Conservation (phyloP, 805 yeast species). For the Metschnikowia similis region DNA sequence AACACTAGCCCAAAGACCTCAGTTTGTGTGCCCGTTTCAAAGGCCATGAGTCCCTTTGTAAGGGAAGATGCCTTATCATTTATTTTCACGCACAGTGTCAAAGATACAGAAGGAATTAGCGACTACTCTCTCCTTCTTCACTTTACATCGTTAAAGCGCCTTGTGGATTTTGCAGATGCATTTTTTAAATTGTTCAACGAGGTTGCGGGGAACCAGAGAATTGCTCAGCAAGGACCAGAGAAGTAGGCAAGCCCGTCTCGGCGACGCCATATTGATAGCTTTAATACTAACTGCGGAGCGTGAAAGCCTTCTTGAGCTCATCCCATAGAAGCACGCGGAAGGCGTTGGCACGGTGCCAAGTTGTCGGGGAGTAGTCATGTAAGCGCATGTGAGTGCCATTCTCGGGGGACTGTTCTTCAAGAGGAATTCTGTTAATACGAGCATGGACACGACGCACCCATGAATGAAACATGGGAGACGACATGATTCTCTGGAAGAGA, state of each 20-base stretch:
- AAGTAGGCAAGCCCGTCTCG: background rate
- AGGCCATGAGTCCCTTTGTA: slow-evolving; percentile 62
- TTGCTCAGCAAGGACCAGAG: background rate
- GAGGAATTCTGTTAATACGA: slow-evolving; percentile 55
- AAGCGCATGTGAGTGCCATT: slow-evolving; percentile 21
- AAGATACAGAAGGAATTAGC: slow-evolving; percentile 18
- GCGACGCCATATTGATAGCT: background rate
- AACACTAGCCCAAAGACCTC: slow-evolving; percentile 6
- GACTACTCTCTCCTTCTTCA: slow-evolving; percentile 58
- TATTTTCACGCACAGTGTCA: slow-evolving; percentile 52
- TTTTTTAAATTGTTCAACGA: slow-evolving; percentile 29
- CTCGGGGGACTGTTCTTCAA: slow-evolving; percentile 26
- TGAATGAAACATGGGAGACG: slow-evolving; percentile 55
- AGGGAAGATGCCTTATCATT: slow-evolving; percentile 54
- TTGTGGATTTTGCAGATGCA: slow-evolving; percentile 48
- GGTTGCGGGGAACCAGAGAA: background rate
- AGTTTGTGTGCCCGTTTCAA: slow-evolving; percentile 20
- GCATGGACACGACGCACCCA: slow-evolving; percentile 64
- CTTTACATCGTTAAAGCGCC: slow-evolving; percentile 39
- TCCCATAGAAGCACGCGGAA: slow-evolving; percentile 54
- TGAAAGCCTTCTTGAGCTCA: slow-evolving; percentile 54
- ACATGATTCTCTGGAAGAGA: slow-evolving; percentile 42
- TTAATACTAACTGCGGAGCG: slow-evolving; percentile 26
- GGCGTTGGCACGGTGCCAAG: slow-evolving; percentile 55
- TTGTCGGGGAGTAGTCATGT: slow-evolving; percentile 44